phyloP scores from a whole-genome alignment of 345 rosid species.

The Microthlaspi erraticum region DNA sequence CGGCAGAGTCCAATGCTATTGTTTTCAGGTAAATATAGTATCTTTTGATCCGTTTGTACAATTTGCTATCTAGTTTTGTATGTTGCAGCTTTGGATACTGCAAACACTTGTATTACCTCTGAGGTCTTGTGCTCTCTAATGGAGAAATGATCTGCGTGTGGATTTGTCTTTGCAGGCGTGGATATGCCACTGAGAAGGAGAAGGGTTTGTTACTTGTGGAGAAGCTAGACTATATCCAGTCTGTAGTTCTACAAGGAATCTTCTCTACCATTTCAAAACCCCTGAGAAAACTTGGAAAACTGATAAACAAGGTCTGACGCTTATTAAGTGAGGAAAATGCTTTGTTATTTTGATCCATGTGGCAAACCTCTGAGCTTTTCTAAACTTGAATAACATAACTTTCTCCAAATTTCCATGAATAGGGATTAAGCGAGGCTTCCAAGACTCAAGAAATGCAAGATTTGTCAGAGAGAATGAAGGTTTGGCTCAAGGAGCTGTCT shows the following conservation, averaged over 20 bases:
- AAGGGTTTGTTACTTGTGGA: constrained; percentile 84
- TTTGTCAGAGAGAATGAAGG: constrained; percentile 56
- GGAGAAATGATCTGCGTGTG: not conserved
- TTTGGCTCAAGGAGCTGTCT: constrained; percentile 68
- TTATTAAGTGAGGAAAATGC: constrained; percentile 9
- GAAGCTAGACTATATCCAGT: constrained; percentile 91
- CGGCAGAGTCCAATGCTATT: constrained; percentile 85
- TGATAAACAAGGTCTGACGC: constrained; percentile 69
- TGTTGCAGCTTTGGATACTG: constrained; percentile 4
- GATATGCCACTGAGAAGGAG: constrained; percentile 93
- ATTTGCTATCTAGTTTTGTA: not conserved
- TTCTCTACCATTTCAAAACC: constrained; percentile 76
- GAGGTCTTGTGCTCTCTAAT: not conserved
- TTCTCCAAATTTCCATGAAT: constrained; percentile 37
- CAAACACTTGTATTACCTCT: constrained; percentile 1
- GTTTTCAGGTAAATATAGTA: constrained; percentile 68
- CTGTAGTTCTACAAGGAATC: constrained; percentile 69
- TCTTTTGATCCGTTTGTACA: constrained; percentile 1
- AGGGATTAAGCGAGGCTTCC: constrained; percentile 61
- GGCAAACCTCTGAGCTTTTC: constrained; percentile 8
- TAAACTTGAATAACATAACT: constrained; percentile 10
- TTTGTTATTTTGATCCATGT: constrained; percentile 12
- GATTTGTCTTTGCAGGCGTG: constrained; percentile 66
- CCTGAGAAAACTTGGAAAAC: constrained; percentile 64
- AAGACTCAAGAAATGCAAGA: constrained; percentile 58